A percentile compares a stretch with the other conserved stretches of the same genome.
Conservation (phyloP, 306 rosid genomes). For the Ormosia emarginata region DNA sequence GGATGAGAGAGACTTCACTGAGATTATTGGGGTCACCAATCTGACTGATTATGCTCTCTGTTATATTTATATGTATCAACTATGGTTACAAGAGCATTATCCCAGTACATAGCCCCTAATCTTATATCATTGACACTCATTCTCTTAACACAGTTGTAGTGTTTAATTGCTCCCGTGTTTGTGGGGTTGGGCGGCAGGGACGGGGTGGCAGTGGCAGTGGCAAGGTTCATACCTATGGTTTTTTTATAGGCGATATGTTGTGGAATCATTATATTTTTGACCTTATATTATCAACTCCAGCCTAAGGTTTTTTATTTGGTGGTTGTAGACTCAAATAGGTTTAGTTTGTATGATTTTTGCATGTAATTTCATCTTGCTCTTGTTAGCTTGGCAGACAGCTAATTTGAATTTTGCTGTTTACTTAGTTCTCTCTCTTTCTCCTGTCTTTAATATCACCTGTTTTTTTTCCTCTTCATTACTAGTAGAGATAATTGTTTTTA, state of each 20-base stretch:
- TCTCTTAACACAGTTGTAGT: not conserved
- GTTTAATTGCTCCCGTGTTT: not conserved
- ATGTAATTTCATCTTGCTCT: not conserved
- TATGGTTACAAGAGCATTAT: not conserved
- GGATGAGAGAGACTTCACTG: not conserved
- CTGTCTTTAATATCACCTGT: not conserved
- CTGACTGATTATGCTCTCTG: not conserved
- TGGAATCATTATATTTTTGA: not conserved
- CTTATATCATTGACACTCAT: not conserved
- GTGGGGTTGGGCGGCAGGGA: not conserved
- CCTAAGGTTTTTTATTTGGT: not conserved
- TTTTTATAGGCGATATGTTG: not conserved
- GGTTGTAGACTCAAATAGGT: not conserved
- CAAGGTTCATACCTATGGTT: not conserved
- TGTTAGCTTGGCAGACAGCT: not conserved
- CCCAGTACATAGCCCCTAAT: not conserved
- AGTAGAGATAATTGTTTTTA: not conserved
- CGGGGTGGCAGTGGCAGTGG: not conserved
- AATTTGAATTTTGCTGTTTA: not conserved
- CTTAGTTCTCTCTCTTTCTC: not conserved
- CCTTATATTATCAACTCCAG: not conserved
- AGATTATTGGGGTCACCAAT: not conserved
- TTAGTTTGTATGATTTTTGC: not conserved
- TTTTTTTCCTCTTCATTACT: not conserved
- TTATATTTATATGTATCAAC: not conserved